phyloP scores from a whole-genome alignment of 2,329 filamentous ascomycete genomes.

The Ophiostoma sp. region DNA sequence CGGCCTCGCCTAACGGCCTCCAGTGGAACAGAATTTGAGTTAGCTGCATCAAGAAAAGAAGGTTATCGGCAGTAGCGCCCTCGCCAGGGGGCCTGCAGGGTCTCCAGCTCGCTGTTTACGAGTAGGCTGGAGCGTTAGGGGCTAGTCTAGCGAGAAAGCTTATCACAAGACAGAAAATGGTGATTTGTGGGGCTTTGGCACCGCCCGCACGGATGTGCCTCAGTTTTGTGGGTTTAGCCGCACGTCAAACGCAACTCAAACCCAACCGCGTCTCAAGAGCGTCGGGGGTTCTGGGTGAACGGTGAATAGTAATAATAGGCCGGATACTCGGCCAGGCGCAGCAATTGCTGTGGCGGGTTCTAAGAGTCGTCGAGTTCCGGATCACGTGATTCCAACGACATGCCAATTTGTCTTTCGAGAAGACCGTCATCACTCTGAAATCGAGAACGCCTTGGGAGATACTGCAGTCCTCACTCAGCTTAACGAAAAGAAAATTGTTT shows the following conservation, averaged over 20 bases:
- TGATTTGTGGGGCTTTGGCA: conserved; percentile 7
- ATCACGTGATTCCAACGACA: not conserved
- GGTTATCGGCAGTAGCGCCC: conserved; percentile 21
- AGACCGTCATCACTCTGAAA: too few species aligned
- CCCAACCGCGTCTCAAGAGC: conserved; percentile 26
- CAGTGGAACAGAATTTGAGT: not conserved
- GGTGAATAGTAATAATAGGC: not conserved
- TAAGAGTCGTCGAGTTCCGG: too few species aligned
- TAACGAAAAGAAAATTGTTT: too few species aligned
- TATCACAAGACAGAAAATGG: not conserved
- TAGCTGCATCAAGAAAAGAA: conserved; percentile 1
- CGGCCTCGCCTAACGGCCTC: not conserved
- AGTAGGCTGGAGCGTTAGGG: conserved; percentile 22
- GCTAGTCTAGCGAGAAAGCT: conserved; percentile 18
- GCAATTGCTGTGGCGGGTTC: too few species aligned
- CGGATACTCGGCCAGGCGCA: not conserved
- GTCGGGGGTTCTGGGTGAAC: conserved; percentile 10
- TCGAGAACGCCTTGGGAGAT: too few species aligned
- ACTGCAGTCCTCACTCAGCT: too few species aligned
- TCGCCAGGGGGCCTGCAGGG: conserved; percentile 8
- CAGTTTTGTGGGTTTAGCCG: conserved; percentile 18
- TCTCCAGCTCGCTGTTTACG: conserved; percentile 29
- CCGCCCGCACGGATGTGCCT: conserved; percentile 25
- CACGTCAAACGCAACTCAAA: conserved; percentile 27
- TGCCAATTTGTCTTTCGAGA: not conserved